These are phyloP conservation scores for Colletotrichum scovillei DNA, from an alignment of 2,329 filamentous ascomycete genomes.

Conservation along the genomic window DNA sequence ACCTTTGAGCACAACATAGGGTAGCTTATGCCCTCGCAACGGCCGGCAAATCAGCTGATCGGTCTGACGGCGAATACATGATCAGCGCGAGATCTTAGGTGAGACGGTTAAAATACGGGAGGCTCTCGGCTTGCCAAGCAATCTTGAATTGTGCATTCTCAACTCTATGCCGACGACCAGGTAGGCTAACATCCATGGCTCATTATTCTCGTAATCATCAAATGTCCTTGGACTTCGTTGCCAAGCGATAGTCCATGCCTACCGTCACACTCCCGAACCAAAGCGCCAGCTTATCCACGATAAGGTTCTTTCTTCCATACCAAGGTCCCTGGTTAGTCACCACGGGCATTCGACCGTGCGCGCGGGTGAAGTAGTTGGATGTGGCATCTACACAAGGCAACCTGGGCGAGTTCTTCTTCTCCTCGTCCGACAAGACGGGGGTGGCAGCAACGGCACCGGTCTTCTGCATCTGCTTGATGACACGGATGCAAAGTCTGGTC, in stretches of 20 bases:
- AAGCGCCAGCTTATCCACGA: constrained; percentile 44
- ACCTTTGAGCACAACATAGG: not conserved
- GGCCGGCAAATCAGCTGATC: not conserved
- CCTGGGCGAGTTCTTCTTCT: constrained; percentile 33
- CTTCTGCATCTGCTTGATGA: constrained; percentile 60
- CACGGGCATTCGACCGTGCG: constrained; percentile 49
- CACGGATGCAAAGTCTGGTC: constrained; percentile 58
- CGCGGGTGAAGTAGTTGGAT: constrained; percentile 49
- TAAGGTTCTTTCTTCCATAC: constrained; percentile 48
- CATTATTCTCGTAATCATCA: constrained; percentile 23
- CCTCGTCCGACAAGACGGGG: constrained; percentile 23
- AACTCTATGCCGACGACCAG: not conserved
- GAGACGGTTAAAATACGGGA: not conserved
- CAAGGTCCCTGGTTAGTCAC: constrained; percentile 47
- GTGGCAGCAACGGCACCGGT: constrained; percentile 36
- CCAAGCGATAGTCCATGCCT: constrained; percentile 44
- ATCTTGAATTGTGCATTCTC: not conserved
- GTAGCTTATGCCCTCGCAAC: not conserved
- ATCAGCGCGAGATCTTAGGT: not conserved
- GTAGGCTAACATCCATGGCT: not conserved
- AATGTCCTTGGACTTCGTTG: constrained; percentile 40
- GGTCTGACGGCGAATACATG: not conserved
- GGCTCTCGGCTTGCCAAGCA: not conserved
- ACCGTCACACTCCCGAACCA: constrained; percentile 45
- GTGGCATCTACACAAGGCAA: constrained; percentile 42